A percentile compares a stretch with the other conserved stretches of the same genome.
phyloP scores from a whole-genome alignment of 257 asterid genomes.

The Cinchona pubescens region DNA sequence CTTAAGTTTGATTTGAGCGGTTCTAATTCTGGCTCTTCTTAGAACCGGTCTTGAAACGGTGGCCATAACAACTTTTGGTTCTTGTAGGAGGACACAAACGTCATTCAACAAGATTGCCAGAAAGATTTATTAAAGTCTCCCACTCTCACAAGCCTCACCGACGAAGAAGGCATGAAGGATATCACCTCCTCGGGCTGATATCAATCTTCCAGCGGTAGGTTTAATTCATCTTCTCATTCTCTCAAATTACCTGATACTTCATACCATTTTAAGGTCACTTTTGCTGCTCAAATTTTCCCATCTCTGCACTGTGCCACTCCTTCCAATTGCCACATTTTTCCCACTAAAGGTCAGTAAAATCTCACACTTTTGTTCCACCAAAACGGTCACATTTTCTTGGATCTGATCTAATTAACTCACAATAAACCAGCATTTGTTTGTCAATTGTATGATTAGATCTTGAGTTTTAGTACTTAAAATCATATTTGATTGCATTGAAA shows the following conservation, averaged over 20 bases:
- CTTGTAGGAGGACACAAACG: background rate
- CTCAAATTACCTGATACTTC: too few species aligned
- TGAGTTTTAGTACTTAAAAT: conserved; percentile 14
- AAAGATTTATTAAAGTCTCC: background rate
- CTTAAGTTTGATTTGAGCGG: too few species aligned
- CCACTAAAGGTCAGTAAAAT: conserved; percentile 25
- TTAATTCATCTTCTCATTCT: conserved; percentile 12
- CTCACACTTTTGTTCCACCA: conserved; percentile 2
- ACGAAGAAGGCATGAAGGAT: conserved; percentile 8
- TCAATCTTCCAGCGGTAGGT: conserved; percentile 10
- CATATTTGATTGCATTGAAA: conserved; percentile 18
- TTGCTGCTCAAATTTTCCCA: background rate
- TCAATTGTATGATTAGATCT: conserved; percentile 26
- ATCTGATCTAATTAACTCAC: conserved; percentile 26
- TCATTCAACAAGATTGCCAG: background rate
- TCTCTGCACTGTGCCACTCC: background rate
- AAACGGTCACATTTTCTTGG: too few species aligned
- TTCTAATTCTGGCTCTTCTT: too few species aligned
- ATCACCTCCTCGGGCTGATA: background rate
- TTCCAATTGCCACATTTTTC: background rate
- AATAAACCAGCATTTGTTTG: conserved; percentile 5
- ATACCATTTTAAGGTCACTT: too few species aligned
- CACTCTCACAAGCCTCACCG: conserved; percentile 15
- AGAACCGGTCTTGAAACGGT: too few species aligned
- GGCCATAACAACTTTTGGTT: too few species aligned